Base-by-base conservation (phyloP, 2,329 filamentous ascomycete genomes). In the Alternaria sp. region DNA sequence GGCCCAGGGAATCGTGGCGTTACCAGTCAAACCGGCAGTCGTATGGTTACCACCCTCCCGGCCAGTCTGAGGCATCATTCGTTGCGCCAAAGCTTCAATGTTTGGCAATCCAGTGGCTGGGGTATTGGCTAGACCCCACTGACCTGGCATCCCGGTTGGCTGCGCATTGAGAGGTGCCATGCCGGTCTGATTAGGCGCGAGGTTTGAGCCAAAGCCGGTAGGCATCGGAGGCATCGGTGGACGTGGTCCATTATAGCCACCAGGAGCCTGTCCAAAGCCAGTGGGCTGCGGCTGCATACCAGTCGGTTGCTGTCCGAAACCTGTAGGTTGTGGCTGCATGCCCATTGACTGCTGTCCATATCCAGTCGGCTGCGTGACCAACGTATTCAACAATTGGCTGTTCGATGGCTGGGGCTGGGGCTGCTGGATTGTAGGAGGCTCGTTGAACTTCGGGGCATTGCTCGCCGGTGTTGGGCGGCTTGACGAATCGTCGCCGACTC, bases 121-220 rank as follows among this genome's bases (percentile, higher is more conserved):
- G 2, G 93, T 91, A 78, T 99, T 99, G 32, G 98, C 95, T 55
- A 98, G 87, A n/a, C 95, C 95, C 95, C 95, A 99, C 76, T 98
- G 95, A 14, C 95, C 95, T 6, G 95, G 94, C 36, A 88, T 84
- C 11, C 95, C 95, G 3, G 95, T 99, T 5, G 95, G 95, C 76
- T 99, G 95, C n/a, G 93, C 89, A 71, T 96, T 94, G 64, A 99
- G 79, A 3, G 87, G 84, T 49, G 85, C 80, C 66, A 78, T 72
- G n/a, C 91, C 91, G 44, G 91, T 91, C 69, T 85, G 86, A 43
- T 78, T 85, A 49, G 87, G 88, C 22, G 84, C 86, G 47, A 88
- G 80, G 65, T 81, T 85, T 73, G 67, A 67, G 8, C 74, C 75
- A 57, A 74, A 78, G 0, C 77, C 76, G 36, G 76, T 86, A 1